Conservation (phyloP, 2,329 filamentous ascomycete species). For the Fusarium sp. region DNA sequence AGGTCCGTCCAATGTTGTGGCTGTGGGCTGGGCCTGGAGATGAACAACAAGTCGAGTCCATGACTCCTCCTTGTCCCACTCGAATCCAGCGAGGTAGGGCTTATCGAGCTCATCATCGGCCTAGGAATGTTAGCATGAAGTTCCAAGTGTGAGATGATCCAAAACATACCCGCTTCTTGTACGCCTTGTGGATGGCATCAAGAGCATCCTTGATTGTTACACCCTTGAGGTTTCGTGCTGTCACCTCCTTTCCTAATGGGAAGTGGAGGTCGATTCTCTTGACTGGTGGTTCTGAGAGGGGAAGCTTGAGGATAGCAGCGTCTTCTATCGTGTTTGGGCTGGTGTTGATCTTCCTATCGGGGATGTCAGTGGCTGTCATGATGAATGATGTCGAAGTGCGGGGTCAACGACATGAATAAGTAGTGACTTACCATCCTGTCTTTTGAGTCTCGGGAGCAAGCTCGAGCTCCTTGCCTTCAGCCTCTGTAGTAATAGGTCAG, state of each 20-base stretch:
- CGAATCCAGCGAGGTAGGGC: slow-evolving; percentile 91
- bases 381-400: slow-evolving; percentile 5
- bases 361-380: slow-evolving; percentile 8
- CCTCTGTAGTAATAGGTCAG: slow-evolving; percentile 65
- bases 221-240: slow-evolving; percentile 89
- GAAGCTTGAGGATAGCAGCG: slow-evolving; percentile 83
- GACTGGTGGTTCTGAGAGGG: slow-evolving; percentile 82
- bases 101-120: slow-evolving; percentile 90
- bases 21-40: slow-evolving; percentile 75
- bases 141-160: neutral
- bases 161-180: slow-evolving; percentile 88
- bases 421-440: slow-evolving; percentile 79
- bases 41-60: slow-evolving; percentile 91
- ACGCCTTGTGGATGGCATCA: slow-evolving; percentile 95
- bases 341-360: slow-evolving; percentile 88
- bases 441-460: slow-evolving; percentile 86
- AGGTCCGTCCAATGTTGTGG: slow-evolving; percentile 49
- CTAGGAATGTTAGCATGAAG: slow-evolving; percentile 57
- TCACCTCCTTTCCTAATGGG: slow-evolving; percentile 86
- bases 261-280: slow-evolving; percentile 96
- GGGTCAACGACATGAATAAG: neutral
- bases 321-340: slow-evolving; percentile 83
- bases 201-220: slow-evolving; percentile 97
- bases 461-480: slow-evolving; percentile 75
- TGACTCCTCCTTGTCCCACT: slow-evolving; percentile 94